Conservation (phyloP, 352 stramenopile genomes). For the Pythium phragmiticola region DNA sequence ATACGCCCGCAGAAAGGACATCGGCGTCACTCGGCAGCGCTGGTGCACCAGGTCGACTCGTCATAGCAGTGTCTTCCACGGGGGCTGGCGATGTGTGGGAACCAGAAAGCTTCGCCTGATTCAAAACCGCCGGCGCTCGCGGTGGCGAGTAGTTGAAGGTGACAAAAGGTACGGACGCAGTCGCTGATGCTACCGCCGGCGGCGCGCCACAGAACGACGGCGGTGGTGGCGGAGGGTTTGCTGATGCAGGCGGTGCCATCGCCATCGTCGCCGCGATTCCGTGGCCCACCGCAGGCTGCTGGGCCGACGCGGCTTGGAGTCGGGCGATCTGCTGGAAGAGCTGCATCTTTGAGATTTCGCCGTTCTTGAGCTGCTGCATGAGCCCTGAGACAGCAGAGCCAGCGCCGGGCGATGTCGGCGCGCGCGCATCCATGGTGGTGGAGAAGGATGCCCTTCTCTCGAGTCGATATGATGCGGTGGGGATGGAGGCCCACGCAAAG, state of each 20-base stretch:
- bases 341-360: conserved; percentile 84
- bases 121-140: not conserved
- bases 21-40: conserved; percentile 50
- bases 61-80: not conserved
- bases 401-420: conserved; percentile 24
- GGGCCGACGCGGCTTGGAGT: conserved; percentile 39
- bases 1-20: conserved; percentile 54
- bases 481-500: not conserved
- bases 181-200: not conserved
- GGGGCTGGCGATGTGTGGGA: not conserved
- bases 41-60: conserved; percentile 4
- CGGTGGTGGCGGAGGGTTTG: not conserved
- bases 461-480: not conserved
- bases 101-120: not conserved
- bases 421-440: conserved; percentile 35
- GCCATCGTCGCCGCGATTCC: not conserved
- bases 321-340: conserved; percentile 82
- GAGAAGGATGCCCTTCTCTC: not conserved
- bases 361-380: conserved; percentile 83
- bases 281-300: not conserved
- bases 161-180: conserved; percentile 13
- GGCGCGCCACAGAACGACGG: not conserved
- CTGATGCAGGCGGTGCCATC: not conserved
- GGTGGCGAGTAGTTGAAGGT: conserved; percentile 23
- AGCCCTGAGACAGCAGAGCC: conserved; percentile 54